phyloP scores from a whole-genome alignment of 2,329 filamentous ascomycete genomes.

The Sphaerulina musiva region DNA sequence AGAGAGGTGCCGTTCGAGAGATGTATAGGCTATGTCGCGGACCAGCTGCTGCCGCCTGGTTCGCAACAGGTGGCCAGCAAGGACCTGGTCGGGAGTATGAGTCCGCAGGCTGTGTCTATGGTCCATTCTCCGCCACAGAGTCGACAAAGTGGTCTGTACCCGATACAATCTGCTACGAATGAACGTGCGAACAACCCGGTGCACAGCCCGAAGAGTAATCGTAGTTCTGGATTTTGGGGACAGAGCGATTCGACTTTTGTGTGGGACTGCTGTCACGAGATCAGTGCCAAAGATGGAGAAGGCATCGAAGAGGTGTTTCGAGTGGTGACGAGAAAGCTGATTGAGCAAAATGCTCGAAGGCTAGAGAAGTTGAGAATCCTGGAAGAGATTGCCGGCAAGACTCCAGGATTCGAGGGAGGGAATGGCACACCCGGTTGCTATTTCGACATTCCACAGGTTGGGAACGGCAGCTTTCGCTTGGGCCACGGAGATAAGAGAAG shows the following conservation, averaged over 20 bases:
- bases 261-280: conserved; percentile 97
- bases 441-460: conserved; percentile 44
- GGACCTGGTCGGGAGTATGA: conserved; percentile 8
- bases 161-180: conserved; percentile 37
- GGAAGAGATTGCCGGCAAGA: conserved; percentile 38
- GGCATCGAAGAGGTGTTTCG: conserved; percentile 95
- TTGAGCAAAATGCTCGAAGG: conserved; percentile 61
- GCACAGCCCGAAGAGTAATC: conserved; percentile 42
- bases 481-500: conserved; percentile 56
- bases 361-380: conserved; percentile 46
- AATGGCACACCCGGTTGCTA: conserved; percentile 36
- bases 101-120: conserved; percentile 1
- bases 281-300: conserved; percentile 87
- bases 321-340: conserved; percentile 75
- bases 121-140: conserved; percentile 15
- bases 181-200: neutral
- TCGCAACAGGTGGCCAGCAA: neutral
- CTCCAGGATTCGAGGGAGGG: conserved; percentile 37
- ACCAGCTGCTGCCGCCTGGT: conserved; percentile 65
- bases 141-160: conserved; percentile 40
- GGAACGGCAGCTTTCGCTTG: conserved; percentile 54
- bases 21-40: conserved; percentile 91
- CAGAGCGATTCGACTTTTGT: conserved; percentile 56
- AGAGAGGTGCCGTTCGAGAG: conserved; percentile 89
- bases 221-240: conserved; percentile 74